Evolutionary conservation across 345 rosid genomes (phyloP).

Genomic region (Acer saccharum): DNA sequence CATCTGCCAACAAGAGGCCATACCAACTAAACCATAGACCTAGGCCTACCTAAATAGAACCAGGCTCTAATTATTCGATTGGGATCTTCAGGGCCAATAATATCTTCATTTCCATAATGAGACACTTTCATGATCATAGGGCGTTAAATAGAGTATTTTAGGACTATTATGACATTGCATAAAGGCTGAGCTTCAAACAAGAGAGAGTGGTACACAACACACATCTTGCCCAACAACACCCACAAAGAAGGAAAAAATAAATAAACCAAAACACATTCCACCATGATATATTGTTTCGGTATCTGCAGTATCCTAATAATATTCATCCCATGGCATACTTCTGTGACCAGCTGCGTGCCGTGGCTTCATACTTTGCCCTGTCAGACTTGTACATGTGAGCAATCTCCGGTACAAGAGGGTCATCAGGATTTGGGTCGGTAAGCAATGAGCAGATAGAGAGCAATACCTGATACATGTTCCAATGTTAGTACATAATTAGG

Average conservation of each 20-base stretch:
- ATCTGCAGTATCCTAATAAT: not conserved
- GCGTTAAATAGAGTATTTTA: not conserved
- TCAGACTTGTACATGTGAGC: constrained; percentile 53
- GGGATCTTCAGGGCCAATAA: too few species aligned
- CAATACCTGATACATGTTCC: constrained; percentile 30
- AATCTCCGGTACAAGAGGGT: constrained; percentile 49
- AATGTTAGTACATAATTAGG: not conserved
- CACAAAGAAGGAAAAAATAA: not conserved
- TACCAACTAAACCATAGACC: too few species aligned
- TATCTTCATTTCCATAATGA: too few species aligned
- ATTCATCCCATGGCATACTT: constrained; percentile 48
- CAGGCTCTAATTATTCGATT: too few species aligned
- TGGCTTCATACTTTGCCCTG: constrained; percentile 40
- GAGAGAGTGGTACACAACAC: constrained; percentile 6
- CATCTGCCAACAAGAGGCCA: too few species aligned
- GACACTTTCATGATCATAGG: too few species aligned
- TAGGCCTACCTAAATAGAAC: too few species aligned
- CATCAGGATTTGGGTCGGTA: constrained; percentile 49
- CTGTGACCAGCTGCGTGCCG: constrained; percentile 50
- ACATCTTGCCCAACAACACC: not conserved
- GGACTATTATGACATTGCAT: not conserved
- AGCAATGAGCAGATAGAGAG: constrained; percentile 48
- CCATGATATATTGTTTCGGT: not conserved
- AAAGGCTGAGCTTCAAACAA: constrained; percentile 3
- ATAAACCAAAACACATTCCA: constrained; percentile 6